Percentiles rank a stretch among this genome's conserved stretches.
Evolutionary conservation across 139 green algal genomes (phyloP).

Genomic region (Closterium sp.): DNA sequence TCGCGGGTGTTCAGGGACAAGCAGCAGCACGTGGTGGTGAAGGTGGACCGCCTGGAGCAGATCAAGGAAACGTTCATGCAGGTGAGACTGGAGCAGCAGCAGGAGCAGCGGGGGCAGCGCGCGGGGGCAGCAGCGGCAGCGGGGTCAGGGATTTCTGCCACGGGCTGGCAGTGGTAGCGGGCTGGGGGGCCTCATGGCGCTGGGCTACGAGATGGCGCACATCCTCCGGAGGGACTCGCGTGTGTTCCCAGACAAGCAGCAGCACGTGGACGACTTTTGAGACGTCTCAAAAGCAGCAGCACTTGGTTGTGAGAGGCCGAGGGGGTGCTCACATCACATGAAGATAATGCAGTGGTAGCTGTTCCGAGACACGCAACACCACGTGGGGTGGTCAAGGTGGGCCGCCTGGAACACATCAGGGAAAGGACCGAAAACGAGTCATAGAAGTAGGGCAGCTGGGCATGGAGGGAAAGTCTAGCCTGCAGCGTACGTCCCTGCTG

Average conservation of each 20-base stretch:
- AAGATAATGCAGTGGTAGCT: too few relatives aligned
- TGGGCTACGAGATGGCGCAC: constrained; percentile 91
- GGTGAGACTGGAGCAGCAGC: too few relatives aligned
- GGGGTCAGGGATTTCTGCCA: too few relatives aligned
- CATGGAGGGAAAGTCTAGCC: too few relatives aligned
- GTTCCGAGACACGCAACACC: neutral
- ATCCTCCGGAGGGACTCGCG: constrained; percentile 52
- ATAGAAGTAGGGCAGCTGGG: constrained; percentile 67
- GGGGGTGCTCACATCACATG: neutral
- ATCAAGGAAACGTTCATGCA: constrained; percentile 48
- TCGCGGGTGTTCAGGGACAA: too few relatives aligned
- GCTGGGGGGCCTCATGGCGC: constrained; percentile 88
- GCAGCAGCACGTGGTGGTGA: constrained; percentile 17
- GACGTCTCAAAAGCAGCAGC: too few relatives aligned
- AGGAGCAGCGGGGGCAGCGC: too few relatives aligned
- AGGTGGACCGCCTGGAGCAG: constrained; percentile 39
- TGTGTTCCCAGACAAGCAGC: constrained; percentile 16
- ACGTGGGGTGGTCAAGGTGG: constrained; percentile 31
- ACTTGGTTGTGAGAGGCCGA: neutral
- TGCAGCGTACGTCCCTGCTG: too few relatives aligned
- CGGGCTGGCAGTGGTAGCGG: too few relatives aligned
- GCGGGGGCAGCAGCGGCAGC: neutral
- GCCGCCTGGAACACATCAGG: constrained; percentile 48
- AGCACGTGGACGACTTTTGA: too few relatives aligned
- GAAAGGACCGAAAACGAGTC: constrained; percentile 71